Conservation (phyloP, 495 filamentous ascomycete genomes). For the Talaromyces thailandensis region DNA sequence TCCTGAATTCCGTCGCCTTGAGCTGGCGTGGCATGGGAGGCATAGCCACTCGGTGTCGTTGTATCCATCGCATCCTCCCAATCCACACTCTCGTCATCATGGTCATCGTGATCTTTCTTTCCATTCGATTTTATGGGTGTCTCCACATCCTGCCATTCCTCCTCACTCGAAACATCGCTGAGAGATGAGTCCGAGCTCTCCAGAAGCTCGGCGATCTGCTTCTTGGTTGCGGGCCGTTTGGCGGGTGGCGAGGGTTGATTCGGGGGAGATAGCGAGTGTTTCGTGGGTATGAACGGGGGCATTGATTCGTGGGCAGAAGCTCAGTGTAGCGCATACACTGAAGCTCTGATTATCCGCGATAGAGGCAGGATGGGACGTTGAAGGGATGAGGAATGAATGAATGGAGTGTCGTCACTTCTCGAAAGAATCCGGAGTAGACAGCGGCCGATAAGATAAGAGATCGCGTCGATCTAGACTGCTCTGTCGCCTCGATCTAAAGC, state of each 20-base stretch:
- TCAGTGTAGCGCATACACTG: not conserved
- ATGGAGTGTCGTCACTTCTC: not conserved
- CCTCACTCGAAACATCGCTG: slow-evolving; percentile 44
- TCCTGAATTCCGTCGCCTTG: slow-evolving; percentile 37
- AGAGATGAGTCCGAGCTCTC: slow-evolving; percentile 51
- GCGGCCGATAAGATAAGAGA: slow-evolving; percentile 3
- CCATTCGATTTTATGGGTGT: slow-evolving; percentile 9
- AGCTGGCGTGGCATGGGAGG: slow-evolving; percentile 5
- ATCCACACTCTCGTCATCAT: slow-evolving; percentile 66
- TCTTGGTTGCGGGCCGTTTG: slow-evolving; percentile 45
- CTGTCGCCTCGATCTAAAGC: not conserved
- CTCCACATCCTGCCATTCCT: slow-evolving; percentile 6
- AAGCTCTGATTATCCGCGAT: not conserved
- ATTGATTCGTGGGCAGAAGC: slow-evolving; percentile 14
- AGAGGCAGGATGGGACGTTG: not conserved
- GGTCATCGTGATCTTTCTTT: slow-evolving; percentile 35
- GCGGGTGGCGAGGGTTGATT: slow-evolving; percentile 56
- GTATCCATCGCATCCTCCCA: slow-evolving; percentile 78
- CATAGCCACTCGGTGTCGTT: slow-evolving; percentile 13
- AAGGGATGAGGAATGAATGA: not conserved
- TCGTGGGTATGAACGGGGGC: slow-evolving; percentile 45
- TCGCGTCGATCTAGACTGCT: not conserved
- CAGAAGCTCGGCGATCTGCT: slow-evolving; percentile 38
- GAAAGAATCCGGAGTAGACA: not conserved
- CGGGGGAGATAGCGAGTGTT: slow-evolving; percentile 27